phyloP scores from a whole-genome alignment of 345 rosid species.

The Eucalyptus leucophloia region DNA sequence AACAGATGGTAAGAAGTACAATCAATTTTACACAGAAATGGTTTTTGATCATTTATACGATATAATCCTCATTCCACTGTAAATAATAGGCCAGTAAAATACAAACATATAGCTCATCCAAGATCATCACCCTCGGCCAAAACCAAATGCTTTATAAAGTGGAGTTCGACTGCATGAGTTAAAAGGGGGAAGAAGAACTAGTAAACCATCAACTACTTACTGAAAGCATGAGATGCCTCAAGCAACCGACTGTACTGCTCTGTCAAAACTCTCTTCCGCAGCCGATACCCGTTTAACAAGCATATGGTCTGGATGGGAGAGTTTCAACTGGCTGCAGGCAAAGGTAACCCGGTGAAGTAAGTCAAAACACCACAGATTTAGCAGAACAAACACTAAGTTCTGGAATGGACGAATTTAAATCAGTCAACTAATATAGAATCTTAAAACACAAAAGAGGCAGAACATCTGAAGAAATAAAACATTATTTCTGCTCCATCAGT shows the following conservation, averaged over 20 bases:
- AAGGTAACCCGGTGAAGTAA: background rate
- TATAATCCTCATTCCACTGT: background rate
- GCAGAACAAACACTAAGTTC: background rate
- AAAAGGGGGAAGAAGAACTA: background rate
- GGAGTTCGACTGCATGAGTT: background rate
- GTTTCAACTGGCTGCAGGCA: constrained; percentile 85
- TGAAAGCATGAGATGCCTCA: constrained; percentile 4
- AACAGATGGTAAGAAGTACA: background rate
- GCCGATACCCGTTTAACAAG: constrained; percentile 61
- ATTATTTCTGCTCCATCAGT: background rate
- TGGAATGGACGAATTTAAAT: background rate
- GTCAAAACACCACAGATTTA: background rate
- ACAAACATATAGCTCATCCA: background rate
- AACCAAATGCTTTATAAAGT: background rate
- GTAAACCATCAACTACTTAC: background rate
- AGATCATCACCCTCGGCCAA: background rate
- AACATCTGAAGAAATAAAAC: background rate
- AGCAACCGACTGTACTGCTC: constrained; percentile 81
- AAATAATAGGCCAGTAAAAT: background rate
- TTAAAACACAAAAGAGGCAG: background rate
- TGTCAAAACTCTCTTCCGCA: constrained; percentile 81
- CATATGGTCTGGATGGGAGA: constrained; percentile 62
- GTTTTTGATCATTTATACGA: background rate
- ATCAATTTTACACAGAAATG: background rate
- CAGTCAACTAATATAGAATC: background rate